Evolutionary conservation across 192 early-diverging fungal species (phyloP).

Genomic region (Linnemannia exigua): DNA sequence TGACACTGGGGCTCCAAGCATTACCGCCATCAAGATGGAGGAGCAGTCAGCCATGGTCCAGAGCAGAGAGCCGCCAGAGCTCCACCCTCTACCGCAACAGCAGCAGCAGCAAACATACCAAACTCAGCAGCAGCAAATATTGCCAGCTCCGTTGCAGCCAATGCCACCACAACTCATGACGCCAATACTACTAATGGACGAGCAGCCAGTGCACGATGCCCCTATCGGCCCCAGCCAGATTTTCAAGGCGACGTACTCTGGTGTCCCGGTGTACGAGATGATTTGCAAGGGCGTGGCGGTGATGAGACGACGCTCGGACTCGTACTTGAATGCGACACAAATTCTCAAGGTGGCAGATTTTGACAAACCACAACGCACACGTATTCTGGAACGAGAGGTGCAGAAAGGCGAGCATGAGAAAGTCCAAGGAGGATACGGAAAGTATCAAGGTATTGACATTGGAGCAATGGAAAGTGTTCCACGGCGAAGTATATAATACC

Average conservation of each 20-base stretch:
- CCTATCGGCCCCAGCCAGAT: slow-evolving; percentile 61
- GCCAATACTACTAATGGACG: not conserved
- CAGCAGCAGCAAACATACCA: not conserved
- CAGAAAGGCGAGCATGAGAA: slow-evolving; percentile 92
- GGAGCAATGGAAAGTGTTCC: no score
- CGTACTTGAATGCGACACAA: slow-evolving; percentile 97
- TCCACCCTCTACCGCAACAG: not conserved
- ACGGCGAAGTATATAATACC: no score
- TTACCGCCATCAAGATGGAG: not conserved
- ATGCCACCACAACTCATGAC: not conserved
- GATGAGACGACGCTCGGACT: slow-evolving; percentile 88
- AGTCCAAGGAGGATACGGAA: slow-evolving; percentile 98
- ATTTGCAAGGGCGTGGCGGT: slow-evolving; percentile 82
- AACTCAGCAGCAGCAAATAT: not conserved
- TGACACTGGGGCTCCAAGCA: not conserved
- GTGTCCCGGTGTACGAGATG: slow-evolving; percentile 96
- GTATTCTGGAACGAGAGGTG: slow-evolving; percentile 94
- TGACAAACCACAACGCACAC: slow-evolving; percentile 92
- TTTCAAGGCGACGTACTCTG: slow-evolving; percentile 93
- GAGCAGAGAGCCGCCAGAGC: not conserved
- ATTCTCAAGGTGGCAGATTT: slow-evolving; percentile 97
- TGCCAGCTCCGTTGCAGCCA: not conserved
- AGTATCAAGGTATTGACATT: slow-evolving; percentile 92
- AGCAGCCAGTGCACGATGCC: not conserved
- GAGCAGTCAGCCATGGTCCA: not conserved